Conservation (phyloP, 2,329 filamentous ascomycete species). For the Fusarium nelsonii region DNA sequence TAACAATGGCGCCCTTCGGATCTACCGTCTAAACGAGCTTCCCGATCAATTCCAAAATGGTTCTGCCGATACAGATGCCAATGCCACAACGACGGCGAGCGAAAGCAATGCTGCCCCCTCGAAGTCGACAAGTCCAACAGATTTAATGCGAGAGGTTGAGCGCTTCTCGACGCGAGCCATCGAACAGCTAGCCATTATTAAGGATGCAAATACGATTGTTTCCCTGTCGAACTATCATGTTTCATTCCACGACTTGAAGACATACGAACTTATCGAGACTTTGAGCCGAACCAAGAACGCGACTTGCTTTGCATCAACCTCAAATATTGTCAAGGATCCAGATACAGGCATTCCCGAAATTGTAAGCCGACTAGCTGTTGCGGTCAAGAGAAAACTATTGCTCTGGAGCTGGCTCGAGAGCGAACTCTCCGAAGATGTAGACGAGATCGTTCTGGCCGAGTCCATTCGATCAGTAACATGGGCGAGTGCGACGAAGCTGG, state of each 20-base stretch:
- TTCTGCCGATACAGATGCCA: slow-evolving; percentile 48
- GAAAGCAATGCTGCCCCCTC: slow-evolving; percentile 49
- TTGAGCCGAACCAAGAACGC: slow-evolving; percentile 89
- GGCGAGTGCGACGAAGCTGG: slow-evolving; percentile 86
- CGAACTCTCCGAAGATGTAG: slow-evolving; percentile 80
- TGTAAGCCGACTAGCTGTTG: slow-evolving; percentile 90
- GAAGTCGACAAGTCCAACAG: slow-evolving; percentile 70
- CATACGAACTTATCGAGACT: slow-evolving; percentile 83
- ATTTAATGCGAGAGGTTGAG: slow-evolving; percentile 90
- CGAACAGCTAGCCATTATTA: slow-evolving; percentile 94
- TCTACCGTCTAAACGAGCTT: slow-evolving; percentile 89
- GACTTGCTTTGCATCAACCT: slow-evolving; percentile 90
- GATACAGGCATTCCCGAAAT: slow-evolving; percentile 91
- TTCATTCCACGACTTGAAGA: slow-evolving; percentile 89
- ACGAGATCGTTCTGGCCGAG: slow-evolving; percentile 83
- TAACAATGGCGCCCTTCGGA: slow-evolving; percentile 86
- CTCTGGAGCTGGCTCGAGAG: slow-evolving; percentile 98
- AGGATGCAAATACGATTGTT: slow-evolving; percentile 91
- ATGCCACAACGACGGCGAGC: slow-evolving; percentile 47
- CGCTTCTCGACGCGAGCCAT: slow-evolving; percentile 92
- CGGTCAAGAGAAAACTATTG: slow-evolving; percentile 89
- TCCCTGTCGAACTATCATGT: slow-evolving; percentile 92
- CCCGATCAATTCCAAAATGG: slow-evolving; percentile 54
- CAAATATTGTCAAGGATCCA: slow-evolving; percentile 92
- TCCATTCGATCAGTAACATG: slow-evolving; percentile 91